phyloP scores from a whole-genome alignment of 305 asterid species.

The Plantago coronopus region DNA sequence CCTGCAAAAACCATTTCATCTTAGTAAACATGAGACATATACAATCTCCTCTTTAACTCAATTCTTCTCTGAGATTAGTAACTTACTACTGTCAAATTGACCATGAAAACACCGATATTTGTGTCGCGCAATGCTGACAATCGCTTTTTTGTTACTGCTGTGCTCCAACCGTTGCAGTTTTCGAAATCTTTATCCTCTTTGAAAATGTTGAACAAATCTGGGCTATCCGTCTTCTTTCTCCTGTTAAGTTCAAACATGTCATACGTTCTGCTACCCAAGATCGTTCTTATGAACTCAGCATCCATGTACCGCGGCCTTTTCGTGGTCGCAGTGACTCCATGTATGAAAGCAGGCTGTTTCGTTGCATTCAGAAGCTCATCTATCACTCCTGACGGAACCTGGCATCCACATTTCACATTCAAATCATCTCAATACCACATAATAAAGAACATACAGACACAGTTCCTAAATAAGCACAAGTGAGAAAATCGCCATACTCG shows the following conservation, averaged over 20 bases:
- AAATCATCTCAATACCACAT: not conserved
- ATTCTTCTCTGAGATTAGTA: not conserved
- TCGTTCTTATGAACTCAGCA: slow-evolving; percentile 25
- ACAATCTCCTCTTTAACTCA: not conserved
- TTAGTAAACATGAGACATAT: not conserved
- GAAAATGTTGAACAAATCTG: slow-evolving; percentile 45
- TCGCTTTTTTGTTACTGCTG: slow-evolving; percentile 49
- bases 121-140: slow-evolving; percentile 41
- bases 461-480: not conserved
- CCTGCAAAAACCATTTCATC: slow-evolving; percentile 33
- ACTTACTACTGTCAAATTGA: slow-evolving; percentile 69
- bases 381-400: slow-evolving; percentile 55
- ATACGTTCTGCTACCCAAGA: slow-evolving; percentile 31
- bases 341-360: slow-evolving; percentile 53
- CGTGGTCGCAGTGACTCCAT: slow-evolving; percentile 31
- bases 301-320: slow-evolving; percentile 31
- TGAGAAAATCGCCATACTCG: slow-evolving; percentile 29
- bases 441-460: not conserved
- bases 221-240: slow-evolving; percentile 33
- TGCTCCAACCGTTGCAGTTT: slow-evolving; percentile 88
- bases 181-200: slow-evolving; percentile 59
- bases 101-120: slow-evolving; percentile 65
- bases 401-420: not conserved
- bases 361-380: slow-evolving; percentile 45
- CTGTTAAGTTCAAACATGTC: slow-evolving; percentile 30